Conservation (phyloP, 2,329 filamentous ascomycete species). For the Graphilbum fragrans region DNA sequence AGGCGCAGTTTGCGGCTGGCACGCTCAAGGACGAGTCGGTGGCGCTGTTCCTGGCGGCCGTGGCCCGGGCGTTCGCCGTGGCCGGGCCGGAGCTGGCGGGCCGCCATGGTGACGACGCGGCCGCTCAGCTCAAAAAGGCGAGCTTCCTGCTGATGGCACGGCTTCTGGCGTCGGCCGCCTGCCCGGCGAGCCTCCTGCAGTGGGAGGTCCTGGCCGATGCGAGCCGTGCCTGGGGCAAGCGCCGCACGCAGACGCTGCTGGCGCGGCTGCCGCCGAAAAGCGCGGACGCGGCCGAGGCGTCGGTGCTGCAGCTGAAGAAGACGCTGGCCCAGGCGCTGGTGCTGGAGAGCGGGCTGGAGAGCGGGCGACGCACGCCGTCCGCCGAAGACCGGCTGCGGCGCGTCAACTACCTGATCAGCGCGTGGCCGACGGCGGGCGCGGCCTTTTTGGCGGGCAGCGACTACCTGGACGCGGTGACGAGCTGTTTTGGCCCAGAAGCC, state of each 20-base stretch:
- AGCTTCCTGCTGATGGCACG: slow-evolving; percentile 53
- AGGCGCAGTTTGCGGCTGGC: slow-evolving; percentile 38
- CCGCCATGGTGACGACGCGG: too few relatives aligned
- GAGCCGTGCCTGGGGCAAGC: slow-evolving; percentile 54
- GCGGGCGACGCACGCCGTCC: slow-evolving; percentile 36
- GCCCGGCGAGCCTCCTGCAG: slow-evolving; percentile 30
- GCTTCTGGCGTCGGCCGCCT: slow-evolving; percentile 24
- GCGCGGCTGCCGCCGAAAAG: slow-evolving; percentile 38
- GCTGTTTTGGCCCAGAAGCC: slow-evolving; percentile 53
- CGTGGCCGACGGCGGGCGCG: slow-evolving; percentile 41
- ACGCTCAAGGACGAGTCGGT: slow-evolving; percentile 47
- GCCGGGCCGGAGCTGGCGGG: slow-evolving; percentile 21
- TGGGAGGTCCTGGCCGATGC: slow-evolving; percentile 62
- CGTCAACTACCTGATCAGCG: slow-evolving; percentile 52
- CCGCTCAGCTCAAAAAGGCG: slow-evolving; percentile 43
- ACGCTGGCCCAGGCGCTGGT: slow-evolving; percentile 44
- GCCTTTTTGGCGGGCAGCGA: slow-evolving; percentile 77
- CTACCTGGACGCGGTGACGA: slow-evolving; percentile 65
- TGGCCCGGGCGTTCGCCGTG: slow-evolving; percentile 42
- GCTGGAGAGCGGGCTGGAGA: slow-evolving; percentile 39
- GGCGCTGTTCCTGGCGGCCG: slow-evolving; percentile 52
- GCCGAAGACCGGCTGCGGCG: slow-evolving; percentile 42
- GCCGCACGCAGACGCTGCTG: slow-evolving; percentile 39
- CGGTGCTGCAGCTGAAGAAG: slow-evolving; percentile 48
- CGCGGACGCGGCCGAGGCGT: slow-evolving; percentile 35